These are phyloP conservation scores for Fusarium sp. DNA, from an alignment of 2,329 filamentous ascomycete species.

Conservation along the genomic window DNA sequence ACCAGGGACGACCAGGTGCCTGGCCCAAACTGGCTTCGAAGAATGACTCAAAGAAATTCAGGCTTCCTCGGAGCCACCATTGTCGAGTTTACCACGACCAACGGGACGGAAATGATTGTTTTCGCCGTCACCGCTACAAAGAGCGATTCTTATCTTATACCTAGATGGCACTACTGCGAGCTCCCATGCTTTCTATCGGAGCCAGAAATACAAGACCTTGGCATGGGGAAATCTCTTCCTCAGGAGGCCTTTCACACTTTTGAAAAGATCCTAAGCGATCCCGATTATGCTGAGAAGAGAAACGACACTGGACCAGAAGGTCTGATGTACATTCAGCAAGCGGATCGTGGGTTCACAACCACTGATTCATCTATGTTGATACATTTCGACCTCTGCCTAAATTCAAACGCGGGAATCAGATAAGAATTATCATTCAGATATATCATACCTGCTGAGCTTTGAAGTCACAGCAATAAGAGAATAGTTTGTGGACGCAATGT, in stretches of 20 bases:
- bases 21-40: fast-evolving
- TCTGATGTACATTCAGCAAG: not conserved
- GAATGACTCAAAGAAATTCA: fast-evolving
- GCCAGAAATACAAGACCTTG: not conserved
- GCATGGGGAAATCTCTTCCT: not conserved
- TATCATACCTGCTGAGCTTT: too few relatives aligned
- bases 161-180: not conserved
- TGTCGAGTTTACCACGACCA: not conserved
- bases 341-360: not conserved
- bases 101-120: not conserved
- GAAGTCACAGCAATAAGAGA: too few relatives aligned
- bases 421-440: too few relatives aligned
- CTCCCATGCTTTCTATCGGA: not conserved
- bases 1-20: fast-evolving
- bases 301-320: not conserved
- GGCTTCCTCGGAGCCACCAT: not conserved
- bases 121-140: not conserved
- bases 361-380: not conserved
- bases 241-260: not conserved
- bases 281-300: fast-evolving
- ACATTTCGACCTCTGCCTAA: not conserved
- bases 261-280: not conserved
- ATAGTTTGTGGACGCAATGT: too few relatives aligned
- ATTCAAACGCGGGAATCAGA: not conserved
- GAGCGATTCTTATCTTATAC: not conserved